Conservation (phyloP, 345 rosid genomes). For the Erucastrum elatum region DNA sequence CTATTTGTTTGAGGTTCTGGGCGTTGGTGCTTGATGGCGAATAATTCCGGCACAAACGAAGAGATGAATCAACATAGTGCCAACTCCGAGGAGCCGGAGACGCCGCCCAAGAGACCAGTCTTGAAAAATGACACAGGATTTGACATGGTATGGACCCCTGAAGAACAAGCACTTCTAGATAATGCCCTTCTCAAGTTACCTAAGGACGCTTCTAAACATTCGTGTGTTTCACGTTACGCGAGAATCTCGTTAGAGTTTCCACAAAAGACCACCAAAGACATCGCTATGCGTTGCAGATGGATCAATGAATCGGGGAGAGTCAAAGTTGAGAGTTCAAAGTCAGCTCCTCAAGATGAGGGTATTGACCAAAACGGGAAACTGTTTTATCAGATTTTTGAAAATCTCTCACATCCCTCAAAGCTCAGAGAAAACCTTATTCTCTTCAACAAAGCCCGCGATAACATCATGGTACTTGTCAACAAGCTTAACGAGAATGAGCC, state of each 20-base stretch:
- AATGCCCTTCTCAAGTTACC: not conserved
- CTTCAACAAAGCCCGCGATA: conserved; percentile 43
- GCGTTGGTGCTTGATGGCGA: no score
- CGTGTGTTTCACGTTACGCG: conserved; percentile 48
- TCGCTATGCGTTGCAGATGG: conserved; percentile 79
- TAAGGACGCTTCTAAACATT: conserved; percentile 21
- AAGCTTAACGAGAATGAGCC: conserved; percentile 50
- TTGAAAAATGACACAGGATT: not conserved
- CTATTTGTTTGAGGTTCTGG: no score
- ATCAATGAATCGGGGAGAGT: conserved; percentile 48
- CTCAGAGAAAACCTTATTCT: conserved; percentile 42
- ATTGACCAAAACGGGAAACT: conserved; percentile 51
- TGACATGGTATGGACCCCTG: not conserved
- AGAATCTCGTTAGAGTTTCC: conserved; percentile 55
- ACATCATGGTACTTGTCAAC: conserved; percentile 44
- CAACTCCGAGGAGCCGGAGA: not conserved
- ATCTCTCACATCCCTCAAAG: conserved; percentile 36
- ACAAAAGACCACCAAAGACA: conserved; percentile 65
- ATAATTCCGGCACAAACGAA: not conserved
- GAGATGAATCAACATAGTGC: not conserved
- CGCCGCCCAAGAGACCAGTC: not conserved
- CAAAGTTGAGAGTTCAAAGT: conserved; percentile 43
- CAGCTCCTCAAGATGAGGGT: not conserved
- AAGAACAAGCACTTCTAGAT: not conserved
- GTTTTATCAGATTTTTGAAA: conserved; percentile 53